phyloP scores from a whole-genome alignment of 345 rosid genomes.

The Rhodamnia argentea region DNA sequence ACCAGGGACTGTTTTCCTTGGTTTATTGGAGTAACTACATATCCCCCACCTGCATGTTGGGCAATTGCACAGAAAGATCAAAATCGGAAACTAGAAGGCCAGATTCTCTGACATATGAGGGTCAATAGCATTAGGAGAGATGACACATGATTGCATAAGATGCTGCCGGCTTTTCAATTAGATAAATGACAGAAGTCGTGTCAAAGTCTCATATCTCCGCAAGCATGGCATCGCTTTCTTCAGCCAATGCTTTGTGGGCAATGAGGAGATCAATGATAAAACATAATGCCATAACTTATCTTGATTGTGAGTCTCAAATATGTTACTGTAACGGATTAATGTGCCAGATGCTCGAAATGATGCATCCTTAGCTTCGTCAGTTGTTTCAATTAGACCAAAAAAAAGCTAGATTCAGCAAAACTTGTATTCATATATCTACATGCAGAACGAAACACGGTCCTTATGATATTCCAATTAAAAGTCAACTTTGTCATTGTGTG shows the following conservation, averaged over 20 bases:
- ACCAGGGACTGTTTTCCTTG: slow-evolving; percentile 69
- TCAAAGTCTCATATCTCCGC: neutral
- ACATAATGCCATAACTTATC: neutral
- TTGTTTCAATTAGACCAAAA: neutral
- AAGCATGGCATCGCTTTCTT: neutral
- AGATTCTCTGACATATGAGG: neutral
- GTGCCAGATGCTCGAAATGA: neutral
- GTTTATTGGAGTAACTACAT: slow-evolving; percentile 61
- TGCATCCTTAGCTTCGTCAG: neutral
- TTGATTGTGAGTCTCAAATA: neutral
- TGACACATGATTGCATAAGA: neutral
- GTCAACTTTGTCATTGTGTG: neutral
- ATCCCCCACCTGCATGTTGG: slow-evolving; percentile 76
- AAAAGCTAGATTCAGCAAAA: neutral
- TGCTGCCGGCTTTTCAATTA: neutral
- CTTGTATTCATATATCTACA: neutral
- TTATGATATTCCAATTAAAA: neutral
- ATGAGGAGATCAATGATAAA: neutral
- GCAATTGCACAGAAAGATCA: neutral
- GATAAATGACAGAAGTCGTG: neutral
- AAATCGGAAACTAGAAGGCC: neutral
- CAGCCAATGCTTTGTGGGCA: neutral
- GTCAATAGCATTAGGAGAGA: neutral
- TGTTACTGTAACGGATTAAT: neutral
- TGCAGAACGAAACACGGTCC: neutral